phyloP scores from a whole-genome alignment of 2,329 filamentous ascomycete genomes.

The Paraphaeosphaeria minitans region DNA sequence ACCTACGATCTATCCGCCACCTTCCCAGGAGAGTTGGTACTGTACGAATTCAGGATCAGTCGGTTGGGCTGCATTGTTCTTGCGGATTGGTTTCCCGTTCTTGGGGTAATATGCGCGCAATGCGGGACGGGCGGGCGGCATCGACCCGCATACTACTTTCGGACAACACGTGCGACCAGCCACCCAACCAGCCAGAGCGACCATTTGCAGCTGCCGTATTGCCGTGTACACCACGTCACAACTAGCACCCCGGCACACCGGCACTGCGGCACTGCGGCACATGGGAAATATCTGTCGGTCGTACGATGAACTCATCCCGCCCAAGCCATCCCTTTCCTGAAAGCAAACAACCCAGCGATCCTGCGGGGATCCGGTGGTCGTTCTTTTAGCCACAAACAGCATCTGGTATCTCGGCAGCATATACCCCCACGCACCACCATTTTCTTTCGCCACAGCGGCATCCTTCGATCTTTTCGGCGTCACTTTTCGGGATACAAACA shows the following conservation, averaged over 20 bases:
- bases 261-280: background rate
- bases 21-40: slow-evolving; percentile 15
- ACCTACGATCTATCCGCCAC: slow-evolving; percentile 17
- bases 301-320: slow-evolving; percentile 4
- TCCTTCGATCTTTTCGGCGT: slow-evolving; percentile 1
- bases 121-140: slow-evolving; percentile 14
- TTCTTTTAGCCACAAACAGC: slow-evolving; percentile 3
- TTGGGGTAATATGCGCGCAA: slow-evolving; percentile 9
- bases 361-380: background rate
- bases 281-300: background rate
- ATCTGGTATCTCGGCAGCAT: slow-evolving; percentile 8
- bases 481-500: background rate
- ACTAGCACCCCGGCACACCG: background rate
- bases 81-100: slow-evolving; percentile 2
- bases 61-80: background rate
- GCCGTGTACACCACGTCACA: background rate
- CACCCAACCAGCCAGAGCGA: background rate
- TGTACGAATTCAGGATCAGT: slow-evolving; percentile 7
- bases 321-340: background rate
- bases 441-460: slow-evolving; percentile 6
- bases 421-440: slow-evolving; percentile 5
- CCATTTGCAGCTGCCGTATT: slow-evolving; percentile 10
- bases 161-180: slow-evolving; percentile 9
- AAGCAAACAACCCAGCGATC: background rate
- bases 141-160: slow-evolving; percentile 21